These are phyloP conservation scores for Discostella pseudostelligera DNA, from an alignment of 108 stramenopile genomes.

Conservation along the genomic window DNA sequence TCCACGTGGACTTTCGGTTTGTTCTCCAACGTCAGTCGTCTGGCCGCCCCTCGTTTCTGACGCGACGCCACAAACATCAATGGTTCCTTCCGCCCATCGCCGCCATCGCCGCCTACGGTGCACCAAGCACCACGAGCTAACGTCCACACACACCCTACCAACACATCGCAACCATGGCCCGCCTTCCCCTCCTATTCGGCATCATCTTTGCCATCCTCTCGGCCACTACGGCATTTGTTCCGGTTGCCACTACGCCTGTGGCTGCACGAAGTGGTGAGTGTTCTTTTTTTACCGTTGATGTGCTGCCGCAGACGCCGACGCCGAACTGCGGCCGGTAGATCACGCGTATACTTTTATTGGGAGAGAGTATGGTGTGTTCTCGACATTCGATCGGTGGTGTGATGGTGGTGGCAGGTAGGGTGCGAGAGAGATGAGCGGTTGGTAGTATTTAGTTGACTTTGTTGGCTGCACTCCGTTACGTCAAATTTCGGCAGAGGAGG, in stretches of 20 bases:
- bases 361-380: too few species aligned
- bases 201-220: conserved; percentile 37
- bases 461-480: too few species aligned
- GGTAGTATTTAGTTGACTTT: too few species aligned
- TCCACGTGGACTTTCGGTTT: too few species aligned
- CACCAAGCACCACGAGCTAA: too few species aligned
- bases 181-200: conserved; percentile 22
- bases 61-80: background rate
- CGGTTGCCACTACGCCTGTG: background rate
- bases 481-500: background rate
- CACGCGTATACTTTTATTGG: too few species aligned
- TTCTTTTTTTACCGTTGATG: background rate
- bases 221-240: conserved; percentile 43
- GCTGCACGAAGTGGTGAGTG: conserved; percentile 34
- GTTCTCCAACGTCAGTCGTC: conserved; percentile 1
- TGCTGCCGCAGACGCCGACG: background rate
- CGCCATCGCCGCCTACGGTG: too few species aligned
- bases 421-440: too few species aligned
- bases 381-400: too few species aligned
- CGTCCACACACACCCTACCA: background rate
- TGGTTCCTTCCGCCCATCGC: too few species aligned
- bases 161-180: conserved; percentile 21
- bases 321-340: too few species aligned
- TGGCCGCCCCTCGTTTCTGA: background rate
- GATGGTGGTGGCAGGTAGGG: too few species aligned